A percentile compares a stretch with the other conserved stretches of the same genome.
Evolutionary conservation across 805 yeast species (phyloP).

Genomic region (Metschnikowia arizonensis): DNA sequence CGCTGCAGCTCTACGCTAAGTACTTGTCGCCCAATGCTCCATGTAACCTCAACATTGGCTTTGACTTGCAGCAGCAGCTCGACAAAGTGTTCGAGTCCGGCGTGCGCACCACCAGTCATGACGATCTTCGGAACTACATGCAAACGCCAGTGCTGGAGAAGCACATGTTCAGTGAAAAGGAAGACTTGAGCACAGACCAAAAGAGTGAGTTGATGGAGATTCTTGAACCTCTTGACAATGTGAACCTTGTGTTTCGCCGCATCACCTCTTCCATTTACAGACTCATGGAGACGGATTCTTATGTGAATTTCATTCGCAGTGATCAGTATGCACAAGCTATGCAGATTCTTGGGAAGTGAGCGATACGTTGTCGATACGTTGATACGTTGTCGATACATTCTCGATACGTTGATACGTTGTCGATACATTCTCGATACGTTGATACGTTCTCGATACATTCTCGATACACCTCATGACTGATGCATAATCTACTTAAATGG

Average conservation of each 20-base stretch:
- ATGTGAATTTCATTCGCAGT: slow-evolving; percentile 57
- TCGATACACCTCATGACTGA: no score
- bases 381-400: no score
- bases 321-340: slow-evolving; percentile 20
- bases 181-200: neutral
- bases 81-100: slow-evolving; percentile 21
- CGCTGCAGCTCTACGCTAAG: slow-evolving; percentile 61
- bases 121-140: slow-evolving; percentile 11
- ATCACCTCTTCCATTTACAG: slow-evolving; percentile 48
- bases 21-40: slow-evolving; percentile 67
- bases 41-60: slow-evolving; percentile 65
- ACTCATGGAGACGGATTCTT: slow-evolving; percentile 69
- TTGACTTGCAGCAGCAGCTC: slow-evolving; percentile 43
- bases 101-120: neutral
- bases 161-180: slow-evolving; percentile 1
- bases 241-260: slow-evolving; percentile 38
- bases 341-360: slow-evolving; percentile 7
- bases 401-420: no score
- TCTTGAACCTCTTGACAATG: slow-evolving; percentile 8
- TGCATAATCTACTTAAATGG: no score
- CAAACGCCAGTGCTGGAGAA: slow-evolving; percentile 13
- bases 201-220: slow-evolving; percentile 7
- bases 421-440: no score
- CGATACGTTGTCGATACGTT: no score
- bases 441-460: no score